Conservation (phyloP, 2,329 filamentous ascomycete genomes). For the Didymella sp. region DNA sequence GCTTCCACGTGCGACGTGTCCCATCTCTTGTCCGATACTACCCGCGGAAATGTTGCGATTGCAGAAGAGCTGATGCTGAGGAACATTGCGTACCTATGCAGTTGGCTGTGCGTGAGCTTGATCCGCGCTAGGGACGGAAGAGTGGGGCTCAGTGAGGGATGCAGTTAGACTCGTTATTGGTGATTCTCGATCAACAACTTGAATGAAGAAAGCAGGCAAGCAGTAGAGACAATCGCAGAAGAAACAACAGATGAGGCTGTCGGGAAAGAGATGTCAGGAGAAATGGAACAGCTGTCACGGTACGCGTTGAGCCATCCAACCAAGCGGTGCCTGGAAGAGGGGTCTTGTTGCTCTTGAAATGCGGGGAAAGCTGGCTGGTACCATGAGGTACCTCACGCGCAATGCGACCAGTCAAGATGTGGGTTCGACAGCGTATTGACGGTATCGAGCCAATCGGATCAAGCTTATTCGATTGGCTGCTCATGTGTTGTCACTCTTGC, state of each 20-base stretch:
- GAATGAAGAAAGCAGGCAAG: conserved; percentile 3
- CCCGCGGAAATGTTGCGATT: conserved; percentile 14
- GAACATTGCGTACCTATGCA: conserved; percentile 24
- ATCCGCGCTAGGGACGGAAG: conserved; percentile 16
- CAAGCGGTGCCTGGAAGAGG: conserved; percentile 32
- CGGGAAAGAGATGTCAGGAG: conserved; percentile 22
- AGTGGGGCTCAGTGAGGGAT: conserved; percentile 13
- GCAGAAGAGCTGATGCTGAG: conserved; percentile 14
- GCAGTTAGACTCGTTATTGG: conserved; percentile 13
- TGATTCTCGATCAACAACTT: conserved; percentile 1
- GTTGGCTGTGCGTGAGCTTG: conserved; percentile 10
- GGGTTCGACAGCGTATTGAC: conserved; percentile 15
- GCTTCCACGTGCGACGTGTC: conserved; percentile 17
- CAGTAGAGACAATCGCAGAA: not conserved
- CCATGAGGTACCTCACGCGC: conserved; percentile 11
- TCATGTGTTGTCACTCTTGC: conserved; percentile 6
- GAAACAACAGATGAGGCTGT: conserved; percentile 20
- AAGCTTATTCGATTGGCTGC: conserved; percentile 8
- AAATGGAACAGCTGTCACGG: conserved; percentile 11
- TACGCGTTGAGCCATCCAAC: conserved; percentile 24
- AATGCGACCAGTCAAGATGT: conserved; percentile 21
- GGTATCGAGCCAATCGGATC: conserved; percentile 27
- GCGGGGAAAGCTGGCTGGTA: conserved; percentile 32
- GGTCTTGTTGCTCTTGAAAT: conserved; percentile 32
- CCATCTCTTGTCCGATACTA: conserved; percentile 27